phyloP scores from a whole-genome alignment of 2,329 filamentous ascomycete genomes.

The Fusarium dimerum region DNA sequence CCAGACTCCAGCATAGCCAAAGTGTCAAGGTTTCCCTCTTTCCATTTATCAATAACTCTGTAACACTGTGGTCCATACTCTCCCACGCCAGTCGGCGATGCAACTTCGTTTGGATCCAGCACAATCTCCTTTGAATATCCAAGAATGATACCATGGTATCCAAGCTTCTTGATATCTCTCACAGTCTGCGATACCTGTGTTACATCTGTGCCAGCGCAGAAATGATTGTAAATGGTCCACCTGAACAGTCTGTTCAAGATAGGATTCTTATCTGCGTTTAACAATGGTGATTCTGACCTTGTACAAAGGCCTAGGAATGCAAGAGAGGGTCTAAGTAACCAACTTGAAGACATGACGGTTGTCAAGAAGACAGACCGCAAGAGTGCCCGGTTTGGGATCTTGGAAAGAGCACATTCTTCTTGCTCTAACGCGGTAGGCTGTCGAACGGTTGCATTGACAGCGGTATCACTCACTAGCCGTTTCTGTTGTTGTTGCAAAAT shows the following conservation, averaged over 20 bases:
- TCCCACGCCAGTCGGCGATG: slow-evolving; percentile 1
- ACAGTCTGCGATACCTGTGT: slow-evolving; percentile 48
- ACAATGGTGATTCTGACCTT: slow-evolving; percentile 32
- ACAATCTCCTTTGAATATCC: slow-evolving; percentile 54
- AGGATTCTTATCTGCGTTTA: slow-evolving; percentile 46
- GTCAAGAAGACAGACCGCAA: slow-evolving; percentile 29
- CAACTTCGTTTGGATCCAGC: slow-evolving; percentile 29
- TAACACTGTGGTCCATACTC: slow-evolving; percentile 18
- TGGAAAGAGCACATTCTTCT: slow-evolving; percentile 13
- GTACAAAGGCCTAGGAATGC: slow-evolving; percentile 25
- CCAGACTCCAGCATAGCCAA: slow-evolving; percentile 49
- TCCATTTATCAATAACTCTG: slow-evolving; percentile 45
- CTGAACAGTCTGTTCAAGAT: slow-evolving; percentile 44
- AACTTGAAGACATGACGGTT: slow-evolving; percentile 29
- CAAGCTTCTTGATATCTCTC: slow-evolving; percentile 46
- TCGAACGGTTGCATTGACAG: slow-evolving; percentile 7
- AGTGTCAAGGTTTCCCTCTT: slow-evolving; percentile 53
- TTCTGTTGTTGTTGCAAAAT: not conserved
- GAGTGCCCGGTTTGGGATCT: slow-evolving; percentile 24
- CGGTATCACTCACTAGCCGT: slow-evolving; percentile 7
- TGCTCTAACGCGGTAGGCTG: not conserved
- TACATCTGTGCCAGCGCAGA: slow-evolving; percentile 54
- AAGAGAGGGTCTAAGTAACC: slow-evolving; percentile 27
- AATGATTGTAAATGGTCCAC: slow-evolving; percentile 54
- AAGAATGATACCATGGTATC: slow-evolving; percentile 54